phyloP scores from a whole-genome alignment of 148 eudicot genomes.

The Silene latifolia region DNA sequence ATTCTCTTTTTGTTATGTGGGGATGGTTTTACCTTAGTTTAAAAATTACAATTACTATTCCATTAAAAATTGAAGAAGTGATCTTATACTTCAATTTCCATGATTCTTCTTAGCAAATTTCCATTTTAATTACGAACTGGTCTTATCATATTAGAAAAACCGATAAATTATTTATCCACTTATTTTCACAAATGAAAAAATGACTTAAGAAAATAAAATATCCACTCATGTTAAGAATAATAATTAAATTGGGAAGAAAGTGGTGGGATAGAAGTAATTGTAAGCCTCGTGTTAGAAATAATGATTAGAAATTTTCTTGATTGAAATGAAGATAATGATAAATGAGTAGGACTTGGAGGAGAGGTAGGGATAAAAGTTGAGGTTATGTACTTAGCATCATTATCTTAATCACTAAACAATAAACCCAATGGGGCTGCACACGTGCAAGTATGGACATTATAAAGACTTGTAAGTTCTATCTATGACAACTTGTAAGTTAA shows the following conservation, averaged over 20 bases:
- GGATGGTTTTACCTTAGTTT: too few species aligned
- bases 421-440: slow-evolving; percentile 27
- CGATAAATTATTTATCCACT: too few species aligned
- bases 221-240: too few species aligned
- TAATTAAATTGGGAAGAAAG: not conserved
- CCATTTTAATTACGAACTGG: too few species aligned
- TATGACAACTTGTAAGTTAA: not conserved
- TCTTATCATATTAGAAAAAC: too few species aligned
- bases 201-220: too few species aligned
- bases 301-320: not conserved
- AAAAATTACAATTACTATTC: not conserved
- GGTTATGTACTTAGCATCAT: not conserved
- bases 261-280: not conserved
- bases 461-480: too few species aligned
- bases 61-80: too few species aligned
- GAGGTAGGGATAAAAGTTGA: slow-evolving; percentile 9
- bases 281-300: not conserved
- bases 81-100: too few species aligned
- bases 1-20: too few species aligned
- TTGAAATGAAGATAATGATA: not conserved
- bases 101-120: too few species aligned
- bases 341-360: not conserved
- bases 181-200: too few species aligned
- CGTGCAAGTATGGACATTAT: slow-evolving; percentile 30
- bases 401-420: slow-evolving; percentile 17